These are phyloP conservation scores for Pseudophaeomoniella oleicola DNA, from an alignment of 2,329 filamentous ascomycete species.

Conservation along the genomic window DNA sequence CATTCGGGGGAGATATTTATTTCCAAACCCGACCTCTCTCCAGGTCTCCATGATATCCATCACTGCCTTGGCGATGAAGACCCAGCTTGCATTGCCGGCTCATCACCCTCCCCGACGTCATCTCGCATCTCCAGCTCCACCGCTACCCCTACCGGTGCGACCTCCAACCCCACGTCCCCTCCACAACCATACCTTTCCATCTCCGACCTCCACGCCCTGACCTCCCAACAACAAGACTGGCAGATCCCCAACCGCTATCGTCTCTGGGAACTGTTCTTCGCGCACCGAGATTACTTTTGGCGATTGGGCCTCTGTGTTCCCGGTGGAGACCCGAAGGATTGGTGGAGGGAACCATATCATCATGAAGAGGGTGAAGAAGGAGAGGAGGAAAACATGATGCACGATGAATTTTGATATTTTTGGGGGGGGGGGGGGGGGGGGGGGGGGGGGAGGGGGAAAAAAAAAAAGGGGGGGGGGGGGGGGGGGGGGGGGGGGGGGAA, in stretches of 20 bases:
- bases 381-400: not conserved
- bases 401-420: not conserved
- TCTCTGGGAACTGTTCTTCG: constrained; percentile 86
- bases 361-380: not conserved
- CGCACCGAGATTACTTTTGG: constrained; percentile 96
- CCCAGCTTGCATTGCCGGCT: constrained; percentile 52
- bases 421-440: too few relatives aligned
- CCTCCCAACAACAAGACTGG: constrained; percentile 10
- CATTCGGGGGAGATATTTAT: constrained; percentile 87
- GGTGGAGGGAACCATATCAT: not conserved
- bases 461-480: too few relatives aligned
- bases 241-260: constrained; percentile 44
- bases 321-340: constrained; percentile 32
- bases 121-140: not conserved
- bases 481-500: too few relatives aligned
- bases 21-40: constrained; percentile 53
- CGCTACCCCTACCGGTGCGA: not conserved
- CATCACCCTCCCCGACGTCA: constrained; percentile 9
- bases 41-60: constrained; percentile 51
- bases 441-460: too few relatives aligned
- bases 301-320: constrained; percentile 79
- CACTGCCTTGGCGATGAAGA: constrained; percentile 62
- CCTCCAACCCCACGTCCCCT: not conserved
- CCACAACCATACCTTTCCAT: not conserved
- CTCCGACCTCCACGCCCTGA: constrained; percentile 2